Evolutionary conservation across 2,329 filamentous ascomycete genomes (phyloP).

Genomic region (Trichoderma sp.): DNA sequence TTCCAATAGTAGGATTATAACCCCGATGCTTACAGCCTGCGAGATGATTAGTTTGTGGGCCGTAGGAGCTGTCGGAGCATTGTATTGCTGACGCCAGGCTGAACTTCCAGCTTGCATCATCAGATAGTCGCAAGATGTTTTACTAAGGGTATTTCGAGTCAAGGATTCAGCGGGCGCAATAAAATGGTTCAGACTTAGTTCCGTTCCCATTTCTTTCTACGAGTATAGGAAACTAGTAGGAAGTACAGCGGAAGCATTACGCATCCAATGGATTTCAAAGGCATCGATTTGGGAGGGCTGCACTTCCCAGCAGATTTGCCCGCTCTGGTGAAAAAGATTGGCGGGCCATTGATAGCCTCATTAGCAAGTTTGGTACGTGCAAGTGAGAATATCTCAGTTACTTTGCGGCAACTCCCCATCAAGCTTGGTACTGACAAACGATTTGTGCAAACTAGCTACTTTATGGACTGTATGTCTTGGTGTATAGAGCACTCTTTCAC

Average conservation of each 20-base stretch:
- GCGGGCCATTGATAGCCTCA: background rate
- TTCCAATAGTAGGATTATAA: background rate
- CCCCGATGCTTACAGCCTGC: background rate
- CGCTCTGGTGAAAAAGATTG: background rate
- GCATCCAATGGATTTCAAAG: background rate
- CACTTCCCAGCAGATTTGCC: background rate
- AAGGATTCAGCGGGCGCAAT: background rate
- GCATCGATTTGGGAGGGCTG: background rate
- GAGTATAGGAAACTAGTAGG: background rate
- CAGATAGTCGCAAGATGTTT: background rate
- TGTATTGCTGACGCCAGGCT: background rate
- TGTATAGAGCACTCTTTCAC: constrained; percentile 32
- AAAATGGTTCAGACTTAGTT: background rate
- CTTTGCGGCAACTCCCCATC: background rate
- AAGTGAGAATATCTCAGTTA: background rate
- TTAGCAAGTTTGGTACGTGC: background rate
- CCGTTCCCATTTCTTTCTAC: background rate
- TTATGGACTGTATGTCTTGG: background rate
- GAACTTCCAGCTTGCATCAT: background rate
- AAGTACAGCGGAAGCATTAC: background rate
- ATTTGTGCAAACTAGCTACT: background rate
- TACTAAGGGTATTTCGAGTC: background rate
- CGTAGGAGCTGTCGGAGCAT: background rate
- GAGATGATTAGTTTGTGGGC: background rate
- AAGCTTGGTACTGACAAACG: background rate